Conservation (phyloP, 2,329 filamentous ascomycete species). For the Shiraia sp. region DNA sequence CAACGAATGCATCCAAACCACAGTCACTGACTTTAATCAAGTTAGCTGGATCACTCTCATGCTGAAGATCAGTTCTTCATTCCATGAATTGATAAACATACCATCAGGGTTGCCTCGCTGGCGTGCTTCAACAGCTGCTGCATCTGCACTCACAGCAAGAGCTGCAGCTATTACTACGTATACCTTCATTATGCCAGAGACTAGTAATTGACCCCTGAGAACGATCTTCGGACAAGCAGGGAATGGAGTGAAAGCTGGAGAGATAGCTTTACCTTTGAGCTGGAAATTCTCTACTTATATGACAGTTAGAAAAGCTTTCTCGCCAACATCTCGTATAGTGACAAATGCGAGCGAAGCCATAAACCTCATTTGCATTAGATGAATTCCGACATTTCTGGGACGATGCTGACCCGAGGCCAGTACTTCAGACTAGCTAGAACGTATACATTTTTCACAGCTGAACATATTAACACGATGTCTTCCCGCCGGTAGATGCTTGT, state of each 20-base stretch:
- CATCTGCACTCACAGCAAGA: slow-evolving; percentile 26
- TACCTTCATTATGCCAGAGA: slow-evolving; percentile 26
- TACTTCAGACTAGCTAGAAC: slow-evolving; percentile 22
- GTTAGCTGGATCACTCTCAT: no score
- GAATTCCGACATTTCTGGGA: slow-evolving; percentile 21
- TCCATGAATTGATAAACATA: slow-evolving; percentile 15
- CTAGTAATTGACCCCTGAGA: slow-evolving; percentile 4
- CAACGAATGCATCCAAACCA: slow-evolving; percentile 35
- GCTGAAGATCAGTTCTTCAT: no score
- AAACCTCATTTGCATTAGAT: slow-evolving; percentile 40
- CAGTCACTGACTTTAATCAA: slow-evolving; percentile 22
- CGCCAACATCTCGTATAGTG: slow-evolving; percentile 3
- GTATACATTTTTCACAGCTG: slow-evolving; percentile 9
- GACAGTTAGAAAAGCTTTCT: slow-evolving; percentile 5
- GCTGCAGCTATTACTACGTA: slow-evolving; percentile 23
- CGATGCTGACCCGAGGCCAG: slow-evolving; percentile 14
- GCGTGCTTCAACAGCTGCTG: slow-evolving; percentile 24
- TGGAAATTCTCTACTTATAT: slow-evolving; percentile 39
- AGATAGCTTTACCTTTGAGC: no score
- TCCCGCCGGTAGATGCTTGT: slow-evolving; percentile 20
- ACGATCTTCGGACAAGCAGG: no score
- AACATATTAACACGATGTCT: slow-evolving; percentile 20
- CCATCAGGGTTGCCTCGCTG: slow-evolving; percentile 28
- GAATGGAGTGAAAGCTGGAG: no score
- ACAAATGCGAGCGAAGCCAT: slow-evolving; percentile 18